Base-by-base conservation (phyloP, 202 grass and related monocot genomes). In the Eragrostis tef region DNA sequence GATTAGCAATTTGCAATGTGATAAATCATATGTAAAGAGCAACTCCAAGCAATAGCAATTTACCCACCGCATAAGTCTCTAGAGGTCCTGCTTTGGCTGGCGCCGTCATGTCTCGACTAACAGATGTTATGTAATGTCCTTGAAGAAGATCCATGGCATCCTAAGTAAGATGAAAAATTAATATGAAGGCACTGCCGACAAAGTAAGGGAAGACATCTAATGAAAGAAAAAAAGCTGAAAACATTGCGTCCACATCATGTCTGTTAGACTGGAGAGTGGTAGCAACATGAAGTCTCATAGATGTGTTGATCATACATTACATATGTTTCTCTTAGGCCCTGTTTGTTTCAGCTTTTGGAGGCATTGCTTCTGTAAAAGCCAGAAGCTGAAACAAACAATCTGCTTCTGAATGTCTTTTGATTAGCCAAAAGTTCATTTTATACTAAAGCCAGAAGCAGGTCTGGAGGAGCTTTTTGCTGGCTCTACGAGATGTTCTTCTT, bases 61-160 rank as follows among this genome's bases (percentile, higher is more conserved):
- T 91, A 91, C 89, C 11, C 73, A 97, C 94, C 81, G 81, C 91
- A 84, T 97, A 97, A 47, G 70, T 92, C 87, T 97, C 85, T 13
- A 94, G 11, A 84, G 78, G 78, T 83, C 91, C 91, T 78, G 79
- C 67, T 94, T 94, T 97, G 51, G 54, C 73, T 81, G 83, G 53
- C 85, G 70, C 67, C 80, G 82, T 46, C 77, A 97, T 80, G 81
- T 94, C 94, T 71, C 94, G 89, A 82, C 83, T 97, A 59, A 88
- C 84, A 74, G 94, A 91, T 76, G 90, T 86, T 34, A 87, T 86
- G 67, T 94, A 90, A 86, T 93, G 89, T 45, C 94, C 94, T 87
- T 97, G 94, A 77, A 97, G 90, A 80, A 97, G 87, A 90, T 97
- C 94, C 84, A 97, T 94, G 46, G 85, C 82, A 86, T 97, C 94